Conservation (phyloP, 768 basidiomycete species). For the Lactarius sp. region DNA sequence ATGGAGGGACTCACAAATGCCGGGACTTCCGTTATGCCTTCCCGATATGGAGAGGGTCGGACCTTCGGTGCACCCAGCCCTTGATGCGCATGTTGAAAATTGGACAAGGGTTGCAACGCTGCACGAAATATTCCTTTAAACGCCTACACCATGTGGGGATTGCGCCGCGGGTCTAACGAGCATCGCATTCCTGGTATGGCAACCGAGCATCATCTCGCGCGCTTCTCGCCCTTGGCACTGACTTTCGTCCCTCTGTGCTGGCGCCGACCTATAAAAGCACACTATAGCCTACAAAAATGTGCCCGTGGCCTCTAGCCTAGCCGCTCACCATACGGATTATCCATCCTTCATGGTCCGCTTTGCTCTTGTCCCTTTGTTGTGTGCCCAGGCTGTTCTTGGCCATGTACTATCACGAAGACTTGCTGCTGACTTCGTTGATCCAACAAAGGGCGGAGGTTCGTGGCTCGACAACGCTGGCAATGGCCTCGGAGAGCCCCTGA, state of each 20-base stretch:
- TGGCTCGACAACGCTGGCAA: slow-evolving; percentile 38
- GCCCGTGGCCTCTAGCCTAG: background rate
- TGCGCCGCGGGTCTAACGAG: background rate
- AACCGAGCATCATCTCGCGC: background rate
- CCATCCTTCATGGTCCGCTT: slow-evolving; percentile 12
- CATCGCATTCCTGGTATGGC: background rate
- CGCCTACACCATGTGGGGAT: background rate
- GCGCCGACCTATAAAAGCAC: background rate
- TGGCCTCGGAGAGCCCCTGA: slow-evolving; percentile 42
- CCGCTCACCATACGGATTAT: background rate
- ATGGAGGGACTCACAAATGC: background rate
- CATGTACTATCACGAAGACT: background rate
- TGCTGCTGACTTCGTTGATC: slow-evolving; percentile 35
- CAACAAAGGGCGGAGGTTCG: slow-evolving; percentile 38
- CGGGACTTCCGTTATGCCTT: background rate
- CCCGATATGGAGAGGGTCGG: background rate
- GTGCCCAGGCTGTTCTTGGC: slow-evolving; percentile 9
- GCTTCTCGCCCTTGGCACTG: background rate
- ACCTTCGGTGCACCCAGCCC: too few relatives aligned
- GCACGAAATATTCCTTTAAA: background rate
- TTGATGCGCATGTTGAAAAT: background rate
- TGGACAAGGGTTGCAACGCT: background rate
- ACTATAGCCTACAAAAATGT: background rate
- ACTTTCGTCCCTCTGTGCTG: background rate
- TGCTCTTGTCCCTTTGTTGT: slow-evolving; percentile 22